These are phyloP conservation scores for Pontederia paniculata DNA, from an alignment of 176 grass and related monocot genomes.

Conservation along the genomic window DNA sequence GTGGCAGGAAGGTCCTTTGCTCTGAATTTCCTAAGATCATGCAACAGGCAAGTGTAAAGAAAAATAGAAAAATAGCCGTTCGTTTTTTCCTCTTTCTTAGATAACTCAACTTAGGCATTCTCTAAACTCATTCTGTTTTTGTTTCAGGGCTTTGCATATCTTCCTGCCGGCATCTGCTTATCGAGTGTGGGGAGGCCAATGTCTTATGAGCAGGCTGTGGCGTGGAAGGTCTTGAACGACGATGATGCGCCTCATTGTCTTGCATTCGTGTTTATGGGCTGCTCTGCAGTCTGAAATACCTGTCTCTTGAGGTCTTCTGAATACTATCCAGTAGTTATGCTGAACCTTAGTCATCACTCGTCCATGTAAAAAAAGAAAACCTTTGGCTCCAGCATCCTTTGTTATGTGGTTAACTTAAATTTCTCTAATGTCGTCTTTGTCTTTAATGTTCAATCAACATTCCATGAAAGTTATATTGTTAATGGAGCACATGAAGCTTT, in stretches of 20 bases:
- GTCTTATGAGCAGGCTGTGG: slow-evolving; percentile 58
- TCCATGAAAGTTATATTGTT: too few relatives aligned
- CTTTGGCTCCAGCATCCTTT: too few relatives aligned
- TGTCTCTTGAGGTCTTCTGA: neutral
- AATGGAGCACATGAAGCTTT: too few relatives aligned
- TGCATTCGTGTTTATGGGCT: slow-evolving; percentile 83
- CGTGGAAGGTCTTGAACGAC: slow-evolving; percentile 74
- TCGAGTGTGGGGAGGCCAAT: slow-evolving; percentile 80
- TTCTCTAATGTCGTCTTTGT: too few relatives aligned
- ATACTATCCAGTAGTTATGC: too few relatives aligned
- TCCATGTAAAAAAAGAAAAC: too few relatives aligned
- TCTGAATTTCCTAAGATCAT: slow-evolving; percentile 86
- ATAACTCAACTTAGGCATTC: neutral
- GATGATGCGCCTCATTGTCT: slow-evolving; percentile 58
- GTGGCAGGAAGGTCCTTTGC: slow-evolving; percentile 64
- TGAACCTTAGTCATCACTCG: too few relatives aligned
- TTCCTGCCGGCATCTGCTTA: slow-evolving; percentile 55
- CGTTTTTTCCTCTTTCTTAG: neutral
- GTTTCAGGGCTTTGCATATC: slow-evolving; percentile 51
- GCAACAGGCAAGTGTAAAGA: slow-evolving; percentile 44
- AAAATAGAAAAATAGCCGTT: too few relatives aligned
- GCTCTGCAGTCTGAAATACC: slow-evolving; percentile 60
- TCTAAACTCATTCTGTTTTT: too few relatives aligned
- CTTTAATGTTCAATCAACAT: too few relatives aligned
- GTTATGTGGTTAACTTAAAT: too few relatives aligned